Conservation (phyloP, 1,139 yeast species). For the Starmera stellimalicola region DNA sequence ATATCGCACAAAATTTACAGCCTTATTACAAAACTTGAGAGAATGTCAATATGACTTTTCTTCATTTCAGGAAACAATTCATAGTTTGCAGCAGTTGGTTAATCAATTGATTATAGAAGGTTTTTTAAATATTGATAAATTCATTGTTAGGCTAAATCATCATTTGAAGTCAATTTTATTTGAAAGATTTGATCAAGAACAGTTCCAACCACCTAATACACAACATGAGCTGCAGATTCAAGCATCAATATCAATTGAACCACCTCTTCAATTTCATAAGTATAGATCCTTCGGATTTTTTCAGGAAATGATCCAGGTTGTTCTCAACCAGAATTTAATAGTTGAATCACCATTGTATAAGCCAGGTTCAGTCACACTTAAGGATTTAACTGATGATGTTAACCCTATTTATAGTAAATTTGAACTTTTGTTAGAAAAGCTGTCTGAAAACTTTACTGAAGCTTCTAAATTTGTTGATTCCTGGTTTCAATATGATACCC, state of each 20-base stretch:
- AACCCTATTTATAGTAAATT: constrained; percentile 4
- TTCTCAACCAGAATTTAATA: constrained; percentile 19
- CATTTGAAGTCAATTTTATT: constrained; percentile 30
- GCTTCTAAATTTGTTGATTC: constrained; percentile 15
- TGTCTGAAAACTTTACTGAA: constrained; percentile 8
- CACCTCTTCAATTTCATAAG: constrained; percentile 30
- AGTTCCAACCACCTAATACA: constrained; percentile 1
- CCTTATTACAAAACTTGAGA: constrained; percentile 21
- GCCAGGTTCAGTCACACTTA: not conserved
- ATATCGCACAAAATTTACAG: constrained; percentile 15
- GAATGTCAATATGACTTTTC: constrained; percentile 22
- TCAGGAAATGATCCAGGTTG: constrained; percentile 20
- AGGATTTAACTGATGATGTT: constrained; percentile 7
- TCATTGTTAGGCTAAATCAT: constrained; percentile 33
- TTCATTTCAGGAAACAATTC: constrained; percentile 19
- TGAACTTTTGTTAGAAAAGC: constrained; percentile 2
- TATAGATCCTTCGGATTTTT: constrained; percentile 21
- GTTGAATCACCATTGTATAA: constrained; percentile 23
- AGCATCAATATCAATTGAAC: constrained; percentile 33
- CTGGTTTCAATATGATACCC: constrained; percentile 50
- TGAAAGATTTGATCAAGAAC: constrained; percentile 21
- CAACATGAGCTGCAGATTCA: constrained; percentile 33
- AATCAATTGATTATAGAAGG: constrained; percentile 34
- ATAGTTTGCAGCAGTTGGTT: constrained; percentile 32
- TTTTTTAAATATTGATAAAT: constrained; percentile 27